Conservation (phyloP, 2,329 filamentous ascomycete species). For the Clarireedia paspali region DNA sequence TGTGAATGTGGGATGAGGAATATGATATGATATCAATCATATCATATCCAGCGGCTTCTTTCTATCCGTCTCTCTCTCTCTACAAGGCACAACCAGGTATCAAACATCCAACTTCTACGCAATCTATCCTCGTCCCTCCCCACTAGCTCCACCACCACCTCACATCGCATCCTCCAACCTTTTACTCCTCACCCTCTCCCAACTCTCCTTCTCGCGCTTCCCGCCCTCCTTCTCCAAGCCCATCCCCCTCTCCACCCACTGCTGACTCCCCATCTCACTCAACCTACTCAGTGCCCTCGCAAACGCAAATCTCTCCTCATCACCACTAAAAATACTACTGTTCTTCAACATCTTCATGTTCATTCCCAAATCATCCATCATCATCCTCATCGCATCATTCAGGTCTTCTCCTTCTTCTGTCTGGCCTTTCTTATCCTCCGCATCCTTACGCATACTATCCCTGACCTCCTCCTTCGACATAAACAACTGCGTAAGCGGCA, state of each 20-base stretch:
- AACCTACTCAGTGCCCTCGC: conserved; percentile 77
- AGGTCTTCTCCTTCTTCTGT: conserved; percentile 34
- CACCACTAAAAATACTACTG: conserved; percentile 81
- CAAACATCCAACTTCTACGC: background rate
- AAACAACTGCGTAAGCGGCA: conserved; percentile 80
- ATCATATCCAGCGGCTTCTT: background rate
- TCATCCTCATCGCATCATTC: conserved; percentile 64
- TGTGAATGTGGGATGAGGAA: too few species aligned
- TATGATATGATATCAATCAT: background rate
- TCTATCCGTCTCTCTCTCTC: background rate
- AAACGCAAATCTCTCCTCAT: conserved; percentile 96
- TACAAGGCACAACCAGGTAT: background rate
- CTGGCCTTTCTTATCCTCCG: conserved; percentile 33
- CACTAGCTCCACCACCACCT: background rate
- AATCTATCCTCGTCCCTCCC: too few species aligned
- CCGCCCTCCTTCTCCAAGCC: conserved; percentile 37
- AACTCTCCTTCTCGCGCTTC: conserved; percentile 38
- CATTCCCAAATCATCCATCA: conserved; percentile 83
- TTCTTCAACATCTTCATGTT: conserved; percentile 80
- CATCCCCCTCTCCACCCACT: conserved; percentile 83
- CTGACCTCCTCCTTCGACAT: conserved; percentile 64
- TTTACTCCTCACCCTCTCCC: conserved; percentile 39
- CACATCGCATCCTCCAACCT: conserved; percentile 40
- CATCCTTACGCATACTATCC: conserved; percentile 45
- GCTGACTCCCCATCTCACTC: conserved; percentile 85